Conservation (phyloP, 164 flowering plant species). For the Piper longum region DNA sequence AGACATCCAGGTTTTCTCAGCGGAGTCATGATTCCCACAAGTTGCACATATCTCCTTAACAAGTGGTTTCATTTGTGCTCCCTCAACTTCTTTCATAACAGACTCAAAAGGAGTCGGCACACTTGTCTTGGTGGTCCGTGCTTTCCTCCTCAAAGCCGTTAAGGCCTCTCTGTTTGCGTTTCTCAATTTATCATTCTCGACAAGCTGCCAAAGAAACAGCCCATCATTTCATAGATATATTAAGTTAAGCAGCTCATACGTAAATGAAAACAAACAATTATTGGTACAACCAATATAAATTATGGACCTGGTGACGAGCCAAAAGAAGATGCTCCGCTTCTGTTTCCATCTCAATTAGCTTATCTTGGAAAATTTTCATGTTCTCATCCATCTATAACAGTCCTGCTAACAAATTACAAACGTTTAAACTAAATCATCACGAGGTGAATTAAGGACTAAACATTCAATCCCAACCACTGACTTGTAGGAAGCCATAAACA, state of each 20-base stretch:
- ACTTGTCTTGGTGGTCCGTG: conserved; percentile 71
- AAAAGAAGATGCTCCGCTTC: not conserved
- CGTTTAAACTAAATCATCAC: too few relatives aligned
- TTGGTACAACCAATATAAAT: conserved; percentile 10
- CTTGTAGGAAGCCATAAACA: too few relatives aligned
- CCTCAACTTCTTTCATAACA: conserved; percentile 61
- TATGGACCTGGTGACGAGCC: too few relatives aligned
- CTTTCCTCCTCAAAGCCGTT: conserved; percentile 69
- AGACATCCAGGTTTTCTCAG: conserved; percentile 73
- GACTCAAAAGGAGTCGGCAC: conserved; percentile 68
- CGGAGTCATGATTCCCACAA: conserved; percentile 69
- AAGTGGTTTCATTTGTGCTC: conserved; percentile 36
- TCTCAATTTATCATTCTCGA: conserved; percentile 69
- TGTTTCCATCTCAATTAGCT: conserved; percentile 21
- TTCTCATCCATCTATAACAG: too few relatives aligned
- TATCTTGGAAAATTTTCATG: too few relatives aligned
- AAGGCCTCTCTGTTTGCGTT: conserved; percentile 85
- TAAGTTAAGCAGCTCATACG: conserved; percentile 22
- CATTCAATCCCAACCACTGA: too few relatives aligned
- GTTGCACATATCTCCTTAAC: conserved; percentile 74
- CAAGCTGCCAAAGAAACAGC: conserved; percentile 29
- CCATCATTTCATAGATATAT: not conserved
- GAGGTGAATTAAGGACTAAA: too few relatives aligned
- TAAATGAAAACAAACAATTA: conserved; percentile 20
- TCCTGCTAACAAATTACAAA: too few relatives aligned